Conservation (phyloP, 75 land plant species). For the Sequoia sempervirens region DNA sequence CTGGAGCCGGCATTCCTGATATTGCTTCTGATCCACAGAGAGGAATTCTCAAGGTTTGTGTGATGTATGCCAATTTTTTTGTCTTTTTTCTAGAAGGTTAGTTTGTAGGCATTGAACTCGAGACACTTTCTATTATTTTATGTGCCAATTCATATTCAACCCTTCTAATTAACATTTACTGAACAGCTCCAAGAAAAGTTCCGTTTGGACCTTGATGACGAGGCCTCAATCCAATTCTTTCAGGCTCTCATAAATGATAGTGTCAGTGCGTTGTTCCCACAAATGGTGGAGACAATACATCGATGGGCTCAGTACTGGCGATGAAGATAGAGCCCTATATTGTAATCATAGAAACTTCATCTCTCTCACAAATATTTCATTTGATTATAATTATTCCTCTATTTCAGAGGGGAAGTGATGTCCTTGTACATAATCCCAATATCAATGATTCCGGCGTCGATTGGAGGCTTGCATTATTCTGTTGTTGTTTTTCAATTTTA, state of each 20-base stretch:
- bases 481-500: too few relatives aligned
- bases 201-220: slow-evolving; percentile 91
- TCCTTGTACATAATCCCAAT: too few relatives aligned
- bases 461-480: too few relatives aligned
- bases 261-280: slow-evolving; percentile 97
- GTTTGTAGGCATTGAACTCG: background rate
- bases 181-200: slow-evolving; percentile 95
- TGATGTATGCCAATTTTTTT: background rate
- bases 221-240: slow-evolving; percentile 91
- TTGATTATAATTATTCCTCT: too few relatives aligned
- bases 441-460: too few relatives aligned
- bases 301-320: slow-evolving; percentile 99
- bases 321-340: slow-evolving; percentile 4
- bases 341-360: background rate
- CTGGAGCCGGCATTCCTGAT: slow-evolving; percentile 95
- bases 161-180: background rate
- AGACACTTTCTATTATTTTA: too few relatives aligned
- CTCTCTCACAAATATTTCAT: background rate
- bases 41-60: slow-evolving; percentile 84
- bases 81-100: background rate
- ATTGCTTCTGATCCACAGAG: slow-evolving; percentile 98
- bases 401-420: too few relatives aligned
- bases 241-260: slow-evolving; percentile 95
- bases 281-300: slow-evolving; percentile 99
- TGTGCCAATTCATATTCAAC: too few relatives aligned